phyloP scores from a whole-genome alignment of 2,329 filamentous ascomycete genomes.

The Grosmannia huntii region DNA sequence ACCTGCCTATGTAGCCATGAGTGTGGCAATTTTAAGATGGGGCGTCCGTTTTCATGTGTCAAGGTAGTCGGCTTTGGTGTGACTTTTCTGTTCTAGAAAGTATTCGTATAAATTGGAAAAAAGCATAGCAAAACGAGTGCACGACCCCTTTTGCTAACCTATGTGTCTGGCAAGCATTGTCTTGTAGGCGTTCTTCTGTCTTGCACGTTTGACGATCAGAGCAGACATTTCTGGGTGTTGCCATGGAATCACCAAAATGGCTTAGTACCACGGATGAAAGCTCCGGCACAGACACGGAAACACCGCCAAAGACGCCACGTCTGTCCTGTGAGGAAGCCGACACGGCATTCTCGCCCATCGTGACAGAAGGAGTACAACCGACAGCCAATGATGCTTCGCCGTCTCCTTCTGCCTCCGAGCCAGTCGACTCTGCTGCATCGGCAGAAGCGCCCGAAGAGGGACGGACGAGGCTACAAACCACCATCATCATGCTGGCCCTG shows the following conservation, averaged over 20 bases:
- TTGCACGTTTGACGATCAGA: background rate
- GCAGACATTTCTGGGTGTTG: background rate
- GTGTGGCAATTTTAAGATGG: background rate
- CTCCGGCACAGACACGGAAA: background rate
- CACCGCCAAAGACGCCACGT: background rate
- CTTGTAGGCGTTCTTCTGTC: background rate
- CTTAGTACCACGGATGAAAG: background rate
- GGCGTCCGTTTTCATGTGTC: background rate
- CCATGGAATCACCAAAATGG: background rate
- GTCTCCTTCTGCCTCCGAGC: background rate
- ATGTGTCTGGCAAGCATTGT: background rate
- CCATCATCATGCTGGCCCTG: conserved; percentile 25
- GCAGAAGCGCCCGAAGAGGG: conserved; percentile 14
- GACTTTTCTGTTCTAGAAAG: background rate
- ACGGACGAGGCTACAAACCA: conserved; percentile 19
- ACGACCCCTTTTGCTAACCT: background rate
- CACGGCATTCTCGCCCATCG: background rate
- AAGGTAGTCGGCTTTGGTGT: background rate
- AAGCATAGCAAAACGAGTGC: background rate
- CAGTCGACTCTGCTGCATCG: background rate
- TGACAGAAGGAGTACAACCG: background rate
- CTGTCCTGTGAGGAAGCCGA: background rate
- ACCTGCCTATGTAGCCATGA: background rate
- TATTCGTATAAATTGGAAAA: background rate
- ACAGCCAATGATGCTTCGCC: background rate